Conservation (phyloP, 306 rosid species). For the Cicer chorassanicum region DNA sequence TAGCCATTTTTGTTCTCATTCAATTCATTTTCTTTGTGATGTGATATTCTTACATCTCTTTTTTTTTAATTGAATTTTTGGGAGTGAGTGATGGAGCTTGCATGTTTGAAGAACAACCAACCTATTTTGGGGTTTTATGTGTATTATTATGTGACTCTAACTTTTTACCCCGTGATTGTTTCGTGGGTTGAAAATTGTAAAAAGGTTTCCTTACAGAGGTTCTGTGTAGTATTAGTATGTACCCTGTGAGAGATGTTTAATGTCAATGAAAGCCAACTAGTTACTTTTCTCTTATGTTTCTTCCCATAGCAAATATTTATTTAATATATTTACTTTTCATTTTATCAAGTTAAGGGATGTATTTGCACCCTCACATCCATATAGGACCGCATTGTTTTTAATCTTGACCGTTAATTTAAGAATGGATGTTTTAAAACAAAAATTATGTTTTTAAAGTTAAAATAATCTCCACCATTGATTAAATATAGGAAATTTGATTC, state of each 20-base stretch:
- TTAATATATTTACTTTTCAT: too few species aligned
- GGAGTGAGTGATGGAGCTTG: conserved; percentile 3
- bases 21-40: conserved; percentile 36
- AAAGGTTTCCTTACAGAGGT: conserved; percentile 53
- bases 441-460: too few species aligned
- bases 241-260: conserved; percentile 59
- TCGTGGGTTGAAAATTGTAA: conserved; percentile 67
- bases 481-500: too few species aligned
- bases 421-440: too few species aligned
- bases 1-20: conserved; percentile 50
- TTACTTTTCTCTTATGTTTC: neutral
- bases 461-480: too few species aligned
- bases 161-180: conserved; percentile 50
- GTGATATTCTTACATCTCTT: neutral
- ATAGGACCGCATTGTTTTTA: too few species aligned
- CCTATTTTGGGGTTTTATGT: conserved; percentile 47
- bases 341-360: too few species aligned
- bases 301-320: too few species aligned
- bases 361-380: too few species aligned
- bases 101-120: conserved; percentile 41
- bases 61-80: neutral
- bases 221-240: conserved; percentile 20
- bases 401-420: too few species aligned
- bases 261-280: conserved; percentile 46
- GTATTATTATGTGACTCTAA: conserved; percentile 54